A percentile compares a stretch with the other conserved stretches of the same genome.
Evolutionary conservation across 805 yeast genomes (phyloP).

Genomic region (Cyberlindnera amylophila): DNA sequence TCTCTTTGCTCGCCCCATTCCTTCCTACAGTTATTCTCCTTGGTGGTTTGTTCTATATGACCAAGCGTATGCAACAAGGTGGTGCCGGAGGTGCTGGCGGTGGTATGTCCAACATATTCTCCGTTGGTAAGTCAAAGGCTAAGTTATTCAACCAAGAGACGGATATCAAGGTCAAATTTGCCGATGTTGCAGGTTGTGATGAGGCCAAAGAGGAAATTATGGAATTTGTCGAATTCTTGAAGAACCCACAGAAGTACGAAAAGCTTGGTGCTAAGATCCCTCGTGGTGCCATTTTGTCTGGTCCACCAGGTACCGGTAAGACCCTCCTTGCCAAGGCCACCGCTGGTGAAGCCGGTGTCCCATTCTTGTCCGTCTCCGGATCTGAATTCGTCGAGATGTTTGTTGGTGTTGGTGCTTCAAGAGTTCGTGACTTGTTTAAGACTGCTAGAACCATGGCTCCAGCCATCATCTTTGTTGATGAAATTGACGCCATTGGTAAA

Average conservation of each 20-base stretch:
- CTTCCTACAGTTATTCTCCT: constrained; percentile 77
- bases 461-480: constrained; percentile 86
- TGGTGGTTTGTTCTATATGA: constrained; percentile 58
- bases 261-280: constrained; percentile 91
- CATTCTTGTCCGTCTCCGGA: constrained; percentile 87
- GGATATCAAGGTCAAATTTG: constrained; percentile 75
- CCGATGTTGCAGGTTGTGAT: constrained; percentile 92
- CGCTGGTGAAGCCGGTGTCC: constrained; percentile 96
- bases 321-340: constrained; percentile 90
- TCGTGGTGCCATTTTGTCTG: constrained; percentile 89
- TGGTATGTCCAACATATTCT: constrained; percentile 66
- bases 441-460: constrained; percentile 91
- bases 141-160: constrained; percentile 79
- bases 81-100: constrained; percentile 44
- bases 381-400: constrained; percentile 97
- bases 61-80: constrained; percentile 39
- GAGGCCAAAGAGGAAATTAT: constrained; percentile 93
- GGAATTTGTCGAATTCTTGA: constrained; percentile 90
- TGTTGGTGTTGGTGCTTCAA: constrained; percentile 93
- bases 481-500: constrained; percentile 94
- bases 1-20: constrained; percentile 63
- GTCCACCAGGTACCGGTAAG: constrained; percentile 98
- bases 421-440: constrained; percentile 89
- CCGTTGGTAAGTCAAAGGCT: constrained; percentile 75
- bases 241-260: constrained; percentile 81